These are phyloP conservation scores for Epicoccum nigrum DNA, from an alignment of 2,329 filamentous ascomycete genomes.

Conservation along the genomic window DNA sequence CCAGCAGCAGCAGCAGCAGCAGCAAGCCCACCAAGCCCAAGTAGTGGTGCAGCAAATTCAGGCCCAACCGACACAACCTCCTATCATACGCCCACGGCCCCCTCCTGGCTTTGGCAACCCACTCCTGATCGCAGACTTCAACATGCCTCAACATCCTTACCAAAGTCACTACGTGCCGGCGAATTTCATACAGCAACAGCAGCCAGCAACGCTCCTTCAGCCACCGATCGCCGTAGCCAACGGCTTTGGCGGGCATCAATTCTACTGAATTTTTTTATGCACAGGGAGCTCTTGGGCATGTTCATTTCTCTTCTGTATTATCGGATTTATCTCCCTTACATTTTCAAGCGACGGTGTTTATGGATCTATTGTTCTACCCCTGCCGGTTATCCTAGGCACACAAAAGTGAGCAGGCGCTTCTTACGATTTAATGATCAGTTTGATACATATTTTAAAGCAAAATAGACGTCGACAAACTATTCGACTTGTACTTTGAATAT, in stretches of 20 bases:
- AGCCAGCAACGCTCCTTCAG: conserved; percentile 28
- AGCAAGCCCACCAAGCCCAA: conserved; percentile 24
- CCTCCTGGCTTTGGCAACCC: conserved; percentile 69
- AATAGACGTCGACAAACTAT: conserved; percentile 1
- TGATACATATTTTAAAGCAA: not conserved
- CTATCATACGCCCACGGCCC: conserved; percentile 34
- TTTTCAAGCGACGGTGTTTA: conserved; percentile 8
- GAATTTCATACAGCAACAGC: conserved; percentile 53
- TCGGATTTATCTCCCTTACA: conserved; percentile 2
- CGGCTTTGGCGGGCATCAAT: conserved; percentile 29
- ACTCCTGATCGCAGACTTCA: conserved; percentile 75
- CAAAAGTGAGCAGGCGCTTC: conserved; percentile 7
- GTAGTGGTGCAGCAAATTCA: conserved; percentile 14
- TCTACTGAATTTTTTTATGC: conserved; percentile 19
- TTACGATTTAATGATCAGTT: conserved; percentile 13
- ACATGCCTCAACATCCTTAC: conserved; percentile 78
- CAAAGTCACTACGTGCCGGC: conserved; percentile 80
- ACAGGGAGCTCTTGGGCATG: not conserved
- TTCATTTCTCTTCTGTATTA: conserved; percentile 10
- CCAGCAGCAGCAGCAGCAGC: conserved; percentile 32
- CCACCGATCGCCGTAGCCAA: conserved; percentile 28
- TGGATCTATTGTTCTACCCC: not conserved
- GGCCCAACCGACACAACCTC: conserved; percentile 21
- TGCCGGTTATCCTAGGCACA: not conserved
- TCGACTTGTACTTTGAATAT: conserved; percentile 13